phyloP scores from a whole-genome alignment of 495 filamentous ascomycete genomes.

The Paragyromitra xinjiangensis region DNA sequence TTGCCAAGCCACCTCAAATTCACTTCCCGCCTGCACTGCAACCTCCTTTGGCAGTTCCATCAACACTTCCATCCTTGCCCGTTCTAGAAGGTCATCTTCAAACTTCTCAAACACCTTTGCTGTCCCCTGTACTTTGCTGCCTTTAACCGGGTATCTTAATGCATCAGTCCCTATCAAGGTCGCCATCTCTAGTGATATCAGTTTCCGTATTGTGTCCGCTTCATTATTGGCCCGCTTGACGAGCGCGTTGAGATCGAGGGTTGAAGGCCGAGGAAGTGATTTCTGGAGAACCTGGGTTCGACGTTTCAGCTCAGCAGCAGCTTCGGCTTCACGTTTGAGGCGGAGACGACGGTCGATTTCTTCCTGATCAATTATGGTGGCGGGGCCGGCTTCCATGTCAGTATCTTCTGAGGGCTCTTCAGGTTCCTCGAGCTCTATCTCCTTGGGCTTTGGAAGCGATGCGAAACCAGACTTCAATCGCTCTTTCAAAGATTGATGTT shows the following conservation, averaged over 20 bases:
- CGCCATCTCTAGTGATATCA: constrained; percentile 79
- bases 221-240: constrained; percentile 65
- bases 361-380: constrained; percentile 80
- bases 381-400: constrained; percentile 62
- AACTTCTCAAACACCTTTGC: constrained; percentile 70
- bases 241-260: constrained; percentile 74
- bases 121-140: constrained; percentile 69
- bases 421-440: constrained; percentile 86
- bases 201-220: constrained; percentile 60
- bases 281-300: constrained; percentile 90
- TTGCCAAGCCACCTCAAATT: constrained; percentile 74
- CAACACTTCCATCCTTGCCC: constrained; percentile 79
- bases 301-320: constrained; percentile 78
- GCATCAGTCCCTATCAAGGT: constrained; percentile 84
- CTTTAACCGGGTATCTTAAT: constrained; percentile 73
- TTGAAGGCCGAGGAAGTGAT: constrained; percentile 77
- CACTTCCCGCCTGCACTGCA: constrained; percentile 65
- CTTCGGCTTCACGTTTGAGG: constrained; percentile 73
- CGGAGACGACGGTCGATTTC: constrained; percentile 77
- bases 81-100: constrained; percentile 74
- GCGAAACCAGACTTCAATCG: constrained; percentile 69
- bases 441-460: constrained; percentile 90
- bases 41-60: constrained; percentile 71
- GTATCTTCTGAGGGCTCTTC: constrained; percentile 61
- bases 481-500: constrained; percentile 74